Conservation (phyloP, 176 grass and related monocot genomes). For the Eragrostis curvula region DNA sequence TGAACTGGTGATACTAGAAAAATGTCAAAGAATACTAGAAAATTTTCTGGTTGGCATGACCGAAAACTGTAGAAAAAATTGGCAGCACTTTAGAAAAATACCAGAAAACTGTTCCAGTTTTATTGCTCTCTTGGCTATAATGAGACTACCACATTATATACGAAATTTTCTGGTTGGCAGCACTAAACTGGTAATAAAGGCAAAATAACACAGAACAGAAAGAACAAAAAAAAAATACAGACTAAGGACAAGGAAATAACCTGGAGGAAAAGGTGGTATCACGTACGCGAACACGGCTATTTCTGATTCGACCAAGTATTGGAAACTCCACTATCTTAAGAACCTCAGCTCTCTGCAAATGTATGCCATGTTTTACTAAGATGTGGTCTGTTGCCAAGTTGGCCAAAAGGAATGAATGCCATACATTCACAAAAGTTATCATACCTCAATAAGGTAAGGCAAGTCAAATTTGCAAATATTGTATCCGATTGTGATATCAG, state of each 20-base stretch:
- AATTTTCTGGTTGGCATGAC: no score
- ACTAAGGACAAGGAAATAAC: slow-evolving; percentile 39
- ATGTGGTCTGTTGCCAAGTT: slow-evolving; percentile 9
- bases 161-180: not conserved
- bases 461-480: slow-evolving; percentile 99
- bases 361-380: slow-evolving; percentile 2
- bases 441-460: slow-evolving; percentile 96
- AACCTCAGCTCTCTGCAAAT: slow-evolving; percentile 91
- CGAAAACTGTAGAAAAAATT: no score
- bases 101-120: not conserved
- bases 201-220: slow-evolving; percentile 23
- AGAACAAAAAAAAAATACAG: slow-evolving; percentile 9
- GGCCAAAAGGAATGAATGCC: slow-evolving; percentile 5
- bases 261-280: slow-evolving; percentile 94
- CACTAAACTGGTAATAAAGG: not conserved
- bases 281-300: slow-evolving; percentile 84
- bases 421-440: slow-evolving; percentile 3
- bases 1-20: no score
- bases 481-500: slow-evolving; percentile 99
- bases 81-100: no score
- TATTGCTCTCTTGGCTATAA: not conserved
- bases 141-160: not conserved
- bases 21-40: no score
- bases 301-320: slow-evolving; percentile 91
- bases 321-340: slow-evolving; percentile 96